These are phyloP conservation scores for Lomentospora prolificans DNA, from an alignment of 2,329 filamentous ascomycete genomes.

Conservation along the genomic window DNA sequence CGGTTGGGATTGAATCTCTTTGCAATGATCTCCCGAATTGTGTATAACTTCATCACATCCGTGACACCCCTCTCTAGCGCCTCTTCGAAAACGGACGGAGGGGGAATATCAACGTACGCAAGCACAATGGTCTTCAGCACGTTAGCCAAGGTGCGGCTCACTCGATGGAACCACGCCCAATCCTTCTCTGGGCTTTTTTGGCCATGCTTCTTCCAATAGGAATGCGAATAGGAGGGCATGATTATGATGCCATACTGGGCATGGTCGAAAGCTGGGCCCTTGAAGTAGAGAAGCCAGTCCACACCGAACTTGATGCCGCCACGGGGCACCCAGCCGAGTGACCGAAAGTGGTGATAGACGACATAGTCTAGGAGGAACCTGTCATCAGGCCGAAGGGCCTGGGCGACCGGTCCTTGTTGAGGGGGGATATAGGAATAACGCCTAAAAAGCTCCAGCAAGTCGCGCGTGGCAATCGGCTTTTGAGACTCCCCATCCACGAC, in stretches of 20 bases:
- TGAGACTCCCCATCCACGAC: constrained; percentile 44
- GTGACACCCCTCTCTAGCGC: constrained; percentile 47
- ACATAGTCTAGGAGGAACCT: constrained; percentile 78
- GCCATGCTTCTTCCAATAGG: constrained; percentile 57
- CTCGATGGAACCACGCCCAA: constrained; percentile 80
- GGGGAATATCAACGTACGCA: constrained; percentile 83
- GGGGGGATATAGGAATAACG: constrained; percentile 61
- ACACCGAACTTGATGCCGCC: constrained; percentile 90
- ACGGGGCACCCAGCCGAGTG: constrained; percentile 87
- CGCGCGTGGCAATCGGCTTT: constrained; percentile 36
- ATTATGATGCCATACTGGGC: constrained; percentile 87
- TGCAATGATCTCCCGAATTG: constrained; percentile 69
- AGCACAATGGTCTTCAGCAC: constrained; percentile 85
- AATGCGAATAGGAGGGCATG: constrained; percentile 68
- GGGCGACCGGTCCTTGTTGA: constrained; percentile 23
- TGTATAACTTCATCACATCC: constrained; percentile 57
- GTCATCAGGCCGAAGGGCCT: constrained; percentile 59
- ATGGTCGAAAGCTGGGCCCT: constrained; percentile 88
- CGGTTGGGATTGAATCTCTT: constrained; percentile 55
- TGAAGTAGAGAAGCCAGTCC: constrained; percentile 89
- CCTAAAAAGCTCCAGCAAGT: constrained; percentile 59
- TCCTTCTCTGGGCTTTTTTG: constrained; percentile 39
- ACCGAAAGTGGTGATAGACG: constrained; percentile 93
- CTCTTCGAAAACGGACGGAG: constrained; percentile 41
- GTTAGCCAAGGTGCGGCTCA: constrained; percentile 81